A percentile compares a stretch with the other conserved stretches of the same genome.
These are phyloP conservation scores for Teunomyces kruisii DNA, from an alignment of 805 yeast genomes.

Conservation along the genomic window DNA sequence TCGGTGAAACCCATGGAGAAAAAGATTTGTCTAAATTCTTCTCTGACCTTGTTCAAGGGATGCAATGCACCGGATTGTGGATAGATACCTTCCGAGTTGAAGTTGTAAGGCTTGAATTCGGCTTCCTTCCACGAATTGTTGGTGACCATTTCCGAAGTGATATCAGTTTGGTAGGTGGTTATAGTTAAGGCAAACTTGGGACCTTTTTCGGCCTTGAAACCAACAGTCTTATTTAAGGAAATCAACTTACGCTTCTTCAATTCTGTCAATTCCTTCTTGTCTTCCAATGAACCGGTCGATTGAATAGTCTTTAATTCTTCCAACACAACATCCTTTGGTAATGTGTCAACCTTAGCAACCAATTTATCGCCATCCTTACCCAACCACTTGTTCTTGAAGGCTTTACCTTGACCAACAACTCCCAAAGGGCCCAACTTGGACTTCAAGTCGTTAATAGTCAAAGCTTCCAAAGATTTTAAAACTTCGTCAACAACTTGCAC, in stretches of 20 bases:
- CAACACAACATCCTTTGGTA: conserved; percentile 69
- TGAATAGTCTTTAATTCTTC: conserved; percentile 58
- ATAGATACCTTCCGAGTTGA: conserved; percentile 87
- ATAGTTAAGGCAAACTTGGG: conserved; percentile 80
- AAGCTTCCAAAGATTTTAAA: conserved; percentile 69
- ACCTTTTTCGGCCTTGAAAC: conserved; percentile 78
- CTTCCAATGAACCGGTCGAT: conserved; percentile 53
- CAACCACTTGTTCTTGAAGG: conserved; percentile 97
- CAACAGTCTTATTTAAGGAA: conserved; percentile 64
- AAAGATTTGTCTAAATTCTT: conserved; percentile 96
- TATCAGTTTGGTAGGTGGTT: conserved; percentile 83
- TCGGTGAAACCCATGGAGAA: conserved; percentile 97
- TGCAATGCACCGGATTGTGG: conserved; percentile 93
- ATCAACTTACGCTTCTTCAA: conserved; percentile 93
- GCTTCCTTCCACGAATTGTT: conserved; percentile 80
- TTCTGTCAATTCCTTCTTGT: conserved; percentile 71
- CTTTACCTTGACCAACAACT: conserved; percentile 93
- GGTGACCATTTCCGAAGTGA: conserved; percentile 89
- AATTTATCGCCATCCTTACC: conserved; percentile 81
- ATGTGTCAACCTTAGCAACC: conserved; percentile 54
- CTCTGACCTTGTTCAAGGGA: conserved; percentile 94
- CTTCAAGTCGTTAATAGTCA: conserved; percentile 75
- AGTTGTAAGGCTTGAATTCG: conserved; percentile 91
- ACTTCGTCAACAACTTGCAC: conserved; percentile 75
- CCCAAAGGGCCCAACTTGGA: conserved; percentile 79